phyloP scores from a whole-genome alignment of 1,139 yeast species.

The Diutina pseudorugosa region DNA sequence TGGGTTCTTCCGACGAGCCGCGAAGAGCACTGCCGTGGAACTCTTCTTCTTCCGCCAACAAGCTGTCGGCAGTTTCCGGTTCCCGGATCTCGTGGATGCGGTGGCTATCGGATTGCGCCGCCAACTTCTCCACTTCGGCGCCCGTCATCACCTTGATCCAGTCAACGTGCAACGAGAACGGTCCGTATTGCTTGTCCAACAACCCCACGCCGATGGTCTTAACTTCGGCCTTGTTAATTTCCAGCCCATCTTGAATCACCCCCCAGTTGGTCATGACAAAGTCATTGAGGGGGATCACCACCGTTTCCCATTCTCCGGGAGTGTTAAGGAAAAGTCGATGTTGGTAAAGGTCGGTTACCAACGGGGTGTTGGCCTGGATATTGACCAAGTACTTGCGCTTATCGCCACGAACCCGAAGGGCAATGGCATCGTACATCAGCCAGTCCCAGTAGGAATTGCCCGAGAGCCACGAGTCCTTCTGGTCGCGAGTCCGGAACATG shows the following conservation, averaged over 20 bases:
- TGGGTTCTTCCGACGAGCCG: background rate
- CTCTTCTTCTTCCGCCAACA: background rate
- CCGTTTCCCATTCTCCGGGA: slow-evolving; percentile 81
- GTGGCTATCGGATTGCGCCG: slow-evolving; percentile 8
- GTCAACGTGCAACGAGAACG: slow-evolving; percentile 57
- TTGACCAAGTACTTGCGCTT: slow-evolving; percentile 67
- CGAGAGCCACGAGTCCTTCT: slow-evolving; percentile 35
- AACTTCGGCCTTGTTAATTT: slow-evolving; percentile 50
- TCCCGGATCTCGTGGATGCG: background rate
- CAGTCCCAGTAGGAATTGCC: slow-evolving; percentile 50
- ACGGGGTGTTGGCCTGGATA: slow-evolving; percentile 69
- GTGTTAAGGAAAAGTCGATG: slow-evolving; percentile 63
- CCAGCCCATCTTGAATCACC: slow-evolving; percentile 54
- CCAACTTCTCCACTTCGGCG: slow-evolving; percentile 29
- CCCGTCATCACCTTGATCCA: slow-evolving; percentile 65
- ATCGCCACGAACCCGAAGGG: slow-evolving; percentile 64
- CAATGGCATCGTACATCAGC: slow-evolving; percentile 45
- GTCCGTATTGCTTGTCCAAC: slow-evolving; percentile 71
- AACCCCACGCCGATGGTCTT: slow-evolving; percentile 73
- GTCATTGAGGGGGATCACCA: slow-evolving; percentile 62
- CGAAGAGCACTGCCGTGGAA: background rate
- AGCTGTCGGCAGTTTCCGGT: background rate
- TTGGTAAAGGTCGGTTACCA: slow-evolving; percentile 71
- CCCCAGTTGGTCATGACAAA: slow-evolving; percentile 82
- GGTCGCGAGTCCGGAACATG: slow-evolving; percentile 72